phyloP scores from a whole-genome alignment of 2,329 filamentous ascomycete species.

The Monilinia laxa region DNA sequence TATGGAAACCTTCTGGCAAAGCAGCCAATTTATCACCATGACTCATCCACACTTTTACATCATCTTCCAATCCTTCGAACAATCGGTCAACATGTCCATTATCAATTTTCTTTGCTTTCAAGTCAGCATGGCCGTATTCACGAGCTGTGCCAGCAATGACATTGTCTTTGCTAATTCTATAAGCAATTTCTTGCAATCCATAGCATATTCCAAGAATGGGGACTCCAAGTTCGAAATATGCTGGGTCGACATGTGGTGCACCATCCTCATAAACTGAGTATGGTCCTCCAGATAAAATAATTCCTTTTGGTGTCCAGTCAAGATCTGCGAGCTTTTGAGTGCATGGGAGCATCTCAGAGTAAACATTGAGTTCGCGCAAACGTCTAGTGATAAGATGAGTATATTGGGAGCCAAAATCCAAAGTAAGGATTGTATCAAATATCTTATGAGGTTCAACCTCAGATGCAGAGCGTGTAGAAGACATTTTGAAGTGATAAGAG shows the following conservation, averaged over 20 bases:
- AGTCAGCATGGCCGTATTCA: conserved; percentile 40
- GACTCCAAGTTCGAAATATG: conserved; percentile 58
- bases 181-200: conserved; percentile 70
- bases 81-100: conserved; percentile 68
- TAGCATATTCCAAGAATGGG: conserved; percentile 45
- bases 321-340: conserved; percentile 78
- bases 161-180: conserved; percentile 60
- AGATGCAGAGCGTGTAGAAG: conserved; percentile 6
- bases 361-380: conserved; percentile 76
- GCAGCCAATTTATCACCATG: conserved; percentile 82
- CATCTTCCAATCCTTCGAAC: conserved; percentile 72
- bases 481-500: conserved; percentile 1
- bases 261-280: conserved; percentile 77
- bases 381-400: conserved; percentile 66
- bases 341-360: conserved; percentile 85
- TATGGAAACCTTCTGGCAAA: conserved; percentile 71
- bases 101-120: conserved; percentile 59
- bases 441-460: conserved; percentile 35
- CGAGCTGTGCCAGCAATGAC: conserved; percentile 65
- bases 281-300: conserved; percentile 74
- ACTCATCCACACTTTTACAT: conserved; percentile 77
- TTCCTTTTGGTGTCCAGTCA: conserved; percentile 75
- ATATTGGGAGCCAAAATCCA: conserved; percentile 73
- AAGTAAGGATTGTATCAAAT: conserved; percentile 61
- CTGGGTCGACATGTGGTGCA: conserved; percentile 77